A percentile compares a stretch with the other conserved stretches of the same genome.
phyloP scores from a whole-genome alignment of 2,329 filamentous ascomycete genomes.

The Colletotrichum cereale region DNA sequence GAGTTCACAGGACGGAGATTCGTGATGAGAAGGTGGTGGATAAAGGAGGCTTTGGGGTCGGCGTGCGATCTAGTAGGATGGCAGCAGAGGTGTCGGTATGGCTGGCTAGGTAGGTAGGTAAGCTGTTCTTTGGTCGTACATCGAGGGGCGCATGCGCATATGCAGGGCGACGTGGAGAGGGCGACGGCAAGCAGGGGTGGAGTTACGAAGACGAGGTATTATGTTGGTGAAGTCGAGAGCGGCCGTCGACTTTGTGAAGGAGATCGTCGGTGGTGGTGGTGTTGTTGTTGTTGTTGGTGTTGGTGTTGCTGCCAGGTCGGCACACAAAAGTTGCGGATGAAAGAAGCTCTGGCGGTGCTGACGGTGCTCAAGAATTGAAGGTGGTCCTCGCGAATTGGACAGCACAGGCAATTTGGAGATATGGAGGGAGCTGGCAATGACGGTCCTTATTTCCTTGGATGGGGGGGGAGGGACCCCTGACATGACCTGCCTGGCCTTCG shows the following conservation, averaged over 20 bases:
- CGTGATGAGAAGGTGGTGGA: constrained; percentile 6
- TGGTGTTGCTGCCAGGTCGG: background rate
- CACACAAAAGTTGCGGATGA: background rate
- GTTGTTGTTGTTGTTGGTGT: constrained; percentile 9
- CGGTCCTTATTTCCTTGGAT: constrained; percentile 41
- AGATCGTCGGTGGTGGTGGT: background rate
- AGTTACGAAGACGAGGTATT: background rate
- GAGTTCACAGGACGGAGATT: background rate
- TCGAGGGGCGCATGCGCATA: constrained; percentile 39
- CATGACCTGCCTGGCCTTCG: constrained; percentile 1
- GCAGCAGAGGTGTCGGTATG: constrained; percentile 6
- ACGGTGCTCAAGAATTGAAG: background rate
- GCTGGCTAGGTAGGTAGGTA: background rate
- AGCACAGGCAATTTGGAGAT: constrained; percentile 21
- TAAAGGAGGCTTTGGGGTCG: constrained; percentile 3
- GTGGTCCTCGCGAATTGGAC: constrained; percentile 33
- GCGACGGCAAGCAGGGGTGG: constrained; percentile 1
- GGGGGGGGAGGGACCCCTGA: constrained; percentile 35
- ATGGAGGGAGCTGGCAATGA: constrained; percentile 23
- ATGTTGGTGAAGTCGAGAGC: background rate
- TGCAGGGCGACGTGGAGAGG: constrained; percentile 34
- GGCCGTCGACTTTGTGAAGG: background rate
- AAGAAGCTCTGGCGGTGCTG: background rate
- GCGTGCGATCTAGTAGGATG: constrained; percentile 4
- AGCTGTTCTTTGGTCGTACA: constrained; percentile 27